These are phyloP conservation scores for Parastagonospora nodorum DNA, from an alignment of 2,329 filamentous ascomycete species.

Conservation along the genomic window DNA sequence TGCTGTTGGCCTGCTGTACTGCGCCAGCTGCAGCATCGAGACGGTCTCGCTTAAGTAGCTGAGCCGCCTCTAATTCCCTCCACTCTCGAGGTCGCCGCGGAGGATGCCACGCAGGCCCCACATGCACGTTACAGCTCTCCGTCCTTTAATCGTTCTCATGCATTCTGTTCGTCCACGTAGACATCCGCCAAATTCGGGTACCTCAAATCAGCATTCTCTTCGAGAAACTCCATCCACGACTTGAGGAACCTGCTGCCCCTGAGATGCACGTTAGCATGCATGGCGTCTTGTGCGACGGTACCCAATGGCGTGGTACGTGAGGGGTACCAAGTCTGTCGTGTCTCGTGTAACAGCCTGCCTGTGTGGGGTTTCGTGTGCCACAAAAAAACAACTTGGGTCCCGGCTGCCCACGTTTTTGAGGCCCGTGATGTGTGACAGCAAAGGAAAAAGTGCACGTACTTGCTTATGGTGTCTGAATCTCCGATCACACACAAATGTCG, in stretches of 20 bases:
- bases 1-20: background rate
- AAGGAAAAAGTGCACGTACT: conserved; percentile 62
- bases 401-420: conserved; percentile 14
- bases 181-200: conserved; percentile 73
- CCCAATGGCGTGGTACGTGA: conserved; percentile 2
- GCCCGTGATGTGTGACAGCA: conserved; percentile 1
- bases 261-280: conserved; percentile 21
- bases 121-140: conserved; percentile 7
- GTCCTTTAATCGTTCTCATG: conserved; percentile 13
- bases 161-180: conserved; percentile 37
- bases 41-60: conserved; percentile 4
- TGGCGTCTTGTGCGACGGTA: conserved; percentile 10
- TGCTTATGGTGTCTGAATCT: conserved; percentile 89
- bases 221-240: conserved; percentile 87
- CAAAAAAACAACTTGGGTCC: conserved; percentile 7
- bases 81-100: background rate
- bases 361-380: conserved; percentile 20
- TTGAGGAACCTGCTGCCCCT: conserved; percentile 87
- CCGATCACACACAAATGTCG: conserved; percentile 89
- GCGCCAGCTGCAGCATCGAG: conserved; percentile 9
- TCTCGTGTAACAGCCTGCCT: conserved; percentile 13
- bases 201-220: conserved; percentile 86
- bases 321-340: conserved; percentile 11
- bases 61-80: conserved; percentile 11
- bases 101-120: conserved; percentile 3